These are phyloP conservation scores for Suillus ampliporus DNA, from an alignment of 768 basidiomycete genomes.

Conservation along the genomic window DNA sequence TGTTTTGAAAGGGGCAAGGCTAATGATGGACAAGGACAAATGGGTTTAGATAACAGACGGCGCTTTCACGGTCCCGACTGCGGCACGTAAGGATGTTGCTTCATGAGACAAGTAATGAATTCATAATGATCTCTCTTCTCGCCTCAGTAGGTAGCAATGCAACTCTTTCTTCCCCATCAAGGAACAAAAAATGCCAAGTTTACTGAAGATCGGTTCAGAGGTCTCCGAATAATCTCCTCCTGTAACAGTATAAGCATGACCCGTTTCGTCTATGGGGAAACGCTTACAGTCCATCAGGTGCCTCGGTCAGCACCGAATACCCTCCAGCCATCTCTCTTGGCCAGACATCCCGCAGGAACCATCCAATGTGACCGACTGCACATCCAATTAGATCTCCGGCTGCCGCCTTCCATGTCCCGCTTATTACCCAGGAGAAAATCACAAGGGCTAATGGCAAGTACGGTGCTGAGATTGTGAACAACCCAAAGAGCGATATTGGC, in stretches of 20 bases:
- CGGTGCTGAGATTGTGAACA: conserved; percentile 93
- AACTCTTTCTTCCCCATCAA: not conserved
- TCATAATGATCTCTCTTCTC: not conserved
- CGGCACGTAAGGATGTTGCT: conserved; percentile 2
- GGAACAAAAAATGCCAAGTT: not conserved
- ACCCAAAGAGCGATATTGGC: conserved; percentile 94
- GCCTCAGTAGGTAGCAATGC: not conserved
- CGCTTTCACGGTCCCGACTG: not conserved
- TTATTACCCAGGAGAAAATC: conserved; percentile 82
- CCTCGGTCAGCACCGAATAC: conserved; percentile 70
- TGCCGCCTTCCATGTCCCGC: conserved; percentile 84
- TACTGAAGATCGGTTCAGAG: conserved; percentile 21
- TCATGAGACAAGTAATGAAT: not conserved
- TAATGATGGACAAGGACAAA: not conserved
- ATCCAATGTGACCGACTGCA: conserved; percentile 84
- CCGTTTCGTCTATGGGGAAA: conserved; percentile 1
- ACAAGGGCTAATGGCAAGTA: conserved; percentile 94
- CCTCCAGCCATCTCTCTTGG: conserved; percentile 86
- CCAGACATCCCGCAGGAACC: conserved; percentile 89
- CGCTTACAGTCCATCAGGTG: conserved; percentile 73
- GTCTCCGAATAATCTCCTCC: conserved; percentile 74
- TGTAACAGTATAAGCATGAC: conserved; percentile 32
- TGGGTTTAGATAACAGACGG: not conserved
- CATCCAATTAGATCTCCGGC: conserved; percentile 84
- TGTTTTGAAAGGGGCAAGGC: not conserved